phyloP scores from a whole-genome alignment of 352 stramenopile species.

The Phytophthora ohioensis region DNA sequence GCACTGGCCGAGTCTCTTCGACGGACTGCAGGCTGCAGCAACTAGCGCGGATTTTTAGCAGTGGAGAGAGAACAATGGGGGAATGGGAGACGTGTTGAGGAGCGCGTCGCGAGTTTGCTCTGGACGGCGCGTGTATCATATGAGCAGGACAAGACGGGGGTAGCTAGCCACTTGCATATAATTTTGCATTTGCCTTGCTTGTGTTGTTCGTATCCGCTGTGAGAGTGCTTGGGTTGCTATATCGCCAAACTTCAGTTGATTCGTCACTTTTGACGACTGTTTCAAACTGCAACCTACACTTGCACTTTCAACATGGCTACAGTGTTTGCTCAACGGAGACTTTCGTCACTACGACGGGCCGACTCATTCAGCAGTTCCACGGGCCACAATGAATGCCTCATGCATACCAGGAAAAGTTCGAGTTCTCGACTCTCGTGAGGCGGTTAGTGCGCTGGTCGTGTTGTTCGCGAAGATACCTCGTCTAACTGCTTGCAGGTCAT shows the following conservation, averaged over 20 bases:
- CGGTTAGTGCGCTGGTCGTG: not conserved
- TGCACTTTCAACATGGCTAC: conserved; percentile 35
- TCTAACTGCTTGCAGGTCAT: conserved; percentile 6
- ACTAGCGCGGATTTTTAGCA: conserved; percentile 14
- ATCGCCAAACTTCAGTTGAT: conserved; percentile 16
- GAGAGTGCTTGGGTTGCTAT: not conserved
- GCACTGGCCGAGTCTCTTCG: conserved; percentile 30
- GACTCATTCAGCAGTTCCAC: not conserved
- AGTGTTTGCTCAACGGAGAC: conserved; percentile 8
- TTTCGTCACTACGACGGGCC: conserved; percentile 11
- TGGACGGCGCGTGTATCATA: conserved; percentile 44
- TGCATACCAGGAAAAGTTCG: no score
- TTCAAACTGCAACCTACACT: conserved; percentile 42
- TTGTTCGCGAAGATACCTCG: conserved; percentile 4
- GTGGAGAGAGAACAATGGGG: conserved; percentile 1
- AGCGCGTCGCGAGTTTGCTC: conserved; percentile 1
- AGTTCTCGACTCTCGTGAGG: not conserved
- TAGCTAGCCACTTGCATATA: conserved; percentile 41
- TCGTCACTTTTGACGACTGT: not conserved
- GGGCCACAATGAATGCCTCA: no score
- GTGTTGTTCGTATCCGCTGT: conserved; percentile 3
- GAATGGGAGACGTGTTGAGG: conserved; percentile 14
- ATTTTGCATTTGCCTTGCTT: conserved; percentile 26
- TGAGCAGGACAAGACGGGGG: conserved; percentile 22
- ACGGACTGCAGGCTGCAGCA: conserved; percentile 26